phyloP scores from a whole-genome alignment of 2,329 filamentous ascomycete species.

The Berkeleyomyces basicola region DNA sequence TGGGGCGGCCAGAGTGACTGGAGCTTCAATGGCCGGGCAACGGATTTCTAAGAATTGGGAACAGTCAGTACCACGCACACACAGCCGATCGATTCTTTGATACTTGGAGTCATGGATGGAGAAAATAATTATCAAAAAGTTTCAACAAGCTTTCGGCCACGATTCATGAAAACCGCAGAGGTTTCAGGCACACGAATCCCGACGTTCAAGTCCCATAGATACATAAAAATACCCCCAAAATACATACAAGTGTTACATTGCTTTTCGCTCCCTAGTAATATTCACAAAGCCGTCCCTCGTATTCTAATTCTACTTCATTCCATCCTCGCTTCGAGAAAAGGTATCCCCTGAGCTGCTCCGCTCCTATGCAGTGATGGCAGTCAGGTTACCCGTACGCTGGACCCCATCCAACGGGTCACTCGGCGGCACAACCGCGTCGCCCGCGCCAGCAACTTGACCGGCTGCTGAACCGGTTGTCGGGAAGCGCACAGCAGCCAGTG shows the following conservation, averaged over 20 bases:
- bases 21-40: conserved; percentile 90
- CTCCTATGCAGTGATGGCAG: conserved; percentile 17
- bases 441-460: neutral
- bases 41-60: conserved; percentile 51
- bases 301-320: too few species aligned
- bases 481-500: conserved; percentile 31
- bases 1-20: conserved; percentile 68
- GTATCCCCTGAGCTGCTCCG: conserved; percentile 14
- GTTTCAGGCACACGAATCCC: too few species aligned
- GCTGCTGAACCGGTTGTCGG: neutral
- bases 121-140: too few species aligned
- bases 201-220: too few species aligned
- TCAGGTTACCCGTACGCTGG: conserved; percentile 15
- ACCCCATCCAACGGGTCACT: conserved; percentile 19
- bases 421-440: neutral
- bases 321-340: neutral
- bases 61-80: neutral
- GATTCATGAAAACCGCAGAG: too few species aligned
- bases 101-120: neutral
- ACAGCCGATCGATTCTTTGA: neutral
- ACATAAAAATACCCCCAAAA: too few species aligned
- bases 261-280: too few species aligned
- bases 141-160: too few species aligned
- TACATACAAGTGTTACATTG: too few species aligned
- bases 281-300: too few species aligned